A percentile compares a stretch with the other conserved stretches of the same genome.
These are phyloP conservation scores for Gossypium stocksii DNA, from an alignment of 345 rosid species.

Conservation along the genomic window DNA sequence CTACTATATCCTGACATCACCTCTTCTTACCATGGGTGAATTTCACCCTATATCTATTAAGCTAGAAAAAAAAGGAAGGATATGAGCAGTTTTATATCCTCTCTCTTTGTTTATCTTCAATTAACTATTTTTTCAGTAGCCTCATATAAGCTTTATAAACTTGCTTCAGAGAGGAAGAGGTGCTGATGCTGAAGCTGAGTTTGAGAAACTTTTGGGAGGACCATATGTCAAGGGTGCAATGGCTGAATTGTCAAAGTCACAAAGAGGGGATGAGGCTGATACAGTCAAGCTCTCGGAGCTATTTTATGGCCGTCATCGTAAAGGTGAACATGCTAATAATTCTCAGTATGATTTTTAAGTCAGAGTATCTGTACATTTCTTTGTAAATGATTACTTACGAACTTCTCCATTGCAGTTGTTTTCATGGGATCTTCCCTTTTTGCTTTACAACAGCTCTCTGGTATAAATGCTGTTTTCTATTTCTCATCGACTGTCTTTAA, in stretches of 20 bases:
- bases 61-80: background rate
- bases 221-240: conserved; percentile 66
- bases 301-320: conserved; percentile 61
- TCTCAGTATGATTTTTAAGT: conserved; percentile 7
- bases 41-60: background rate
- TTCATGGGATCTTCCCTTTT: conserved; percentile 84
- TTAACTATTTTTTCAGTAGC: background rate
- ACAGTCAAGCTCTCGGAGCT: conserved; percentile 63
- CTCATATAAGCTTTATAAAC: conserved; percentile 7
- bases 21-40: background rate
- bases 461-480: conserved; percentile 92
- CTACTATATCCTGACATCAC: background rate
- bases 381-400: conserved; percentile 28
- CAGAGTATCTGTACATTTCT: conserved; percentile 8
- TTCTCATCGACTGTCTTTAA: conserved; percentile 91
- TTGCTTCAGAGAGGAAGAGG: conserved; percentile 69
- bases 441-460: conserved; percentile 96
- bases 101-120: conserved; percentile 1
- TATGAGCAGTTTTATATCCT: background rate
- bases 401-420: conserved; percentile 78
- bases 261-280: conserved; percentile 60
- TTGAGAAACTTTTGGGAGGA: conserved; percentile 80
- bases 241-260: conserved; percentile 70
- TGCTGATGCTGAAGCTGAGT: conserved; percentile 80
- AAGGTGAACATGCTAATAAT: conserved; percentile 38